phyloP scores from a whole-genome alignment of 2,329 filamentous ascomycete species.

The Alternaria infectoria region DNA sequence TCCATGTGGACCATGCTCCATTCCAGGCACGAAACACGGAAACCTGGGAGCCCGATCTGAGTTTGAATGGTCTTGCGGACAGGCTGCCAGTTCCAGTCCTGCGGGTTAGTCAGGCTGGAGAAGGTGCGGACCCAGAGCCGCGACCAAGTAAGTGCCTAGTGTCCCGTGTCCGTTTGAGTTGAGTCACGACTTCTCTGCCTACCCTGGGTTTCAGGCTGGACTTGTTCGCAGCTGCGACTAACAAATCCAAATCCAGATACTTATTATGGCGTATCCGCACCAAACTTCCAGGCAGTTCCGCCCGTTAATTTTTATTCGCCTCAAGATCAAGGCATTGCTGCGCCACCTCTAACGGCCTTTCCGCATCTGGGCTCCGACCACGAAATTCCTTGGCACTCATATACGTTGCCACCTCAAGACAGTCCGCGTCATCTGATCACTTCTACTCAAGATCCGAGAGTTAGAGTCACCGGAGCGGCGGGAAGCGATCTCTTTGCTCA shows the following conservation, averaged over 20 bases:
- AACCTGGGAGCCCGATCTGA: constrained; percentile 31
- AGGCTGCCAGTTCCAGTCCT: constrained; percentile 31
- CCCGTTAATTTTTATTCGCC: constrained; percentile 35
- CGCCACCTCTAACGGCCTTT: constrained; percentile 37
- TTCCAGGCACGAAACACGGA: constrained; percentile 43
- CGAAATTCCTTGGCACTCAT: constrained; percentile 37
- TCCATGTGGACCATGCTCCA: constrained; percentile 26
- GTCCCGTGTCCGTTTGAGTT: constrained; percentile 27
- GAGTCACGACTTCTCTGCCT: constrained; percentile 30
- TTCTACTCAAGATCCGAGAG: constrained; percentile 29
- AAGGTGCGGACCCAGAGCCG: constrained; percentile 21
- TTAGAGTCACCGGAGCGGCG: constrained; percentile 40
- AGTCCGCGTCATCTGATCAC: constrained; percentile 45
- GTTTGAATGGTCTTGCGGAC: constrained; percentile 6
- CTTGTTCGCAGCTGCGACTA: constrained; percentile 19
- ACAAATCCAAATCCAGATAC: constrained; percentile 33
- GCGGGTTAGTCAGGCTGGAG: constrained; percentile 20
- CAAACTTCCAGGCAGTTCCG: constrained; percentile 26
- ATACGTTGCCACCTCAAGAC: constrained; percentile 27
- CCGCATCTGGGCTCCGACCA: constrained; percentile 34
- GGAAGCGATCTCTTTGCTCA: constrained; percentile 37
- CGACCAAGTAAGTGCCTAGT: constrained; percentile 27
- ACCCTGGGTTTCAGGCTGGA: constrained; percentile 37
- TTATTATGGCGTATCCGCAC: constrained; percentile 37
- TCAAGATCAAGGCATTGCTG: constrained; percentile 34